phyloP scores from a whole-genome alignment of 768 basidiomycete species.

The Leccinum rimulosum region DNA sequence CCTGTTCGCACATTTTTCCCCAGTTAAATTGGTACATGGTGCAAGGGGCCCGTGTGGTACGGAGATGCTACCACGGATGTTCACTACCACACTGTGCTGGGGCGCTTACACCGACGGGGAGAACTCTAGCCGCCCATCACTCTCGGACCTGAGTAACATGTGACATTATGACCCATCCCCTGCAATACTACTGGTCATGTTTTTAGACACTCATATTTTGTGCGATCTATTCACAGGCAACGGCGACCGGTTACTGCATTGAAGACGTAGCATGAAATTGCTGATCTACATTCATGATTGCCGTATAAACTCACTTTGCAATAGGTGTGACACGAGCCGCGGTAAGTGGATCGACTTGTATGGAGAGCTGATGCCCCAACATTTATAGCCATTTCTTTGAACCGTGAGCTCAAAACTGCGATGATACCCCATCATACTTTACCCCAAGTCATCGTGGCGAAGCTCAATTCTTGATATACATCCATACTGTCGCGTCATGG shows the following conservation, averaged over 20 bases:
- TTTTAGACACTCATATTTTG: background rate
- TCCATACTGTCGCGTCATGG: background rate
- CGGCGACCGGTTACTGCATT: background rate
- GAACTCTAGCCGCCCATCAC: background rate
- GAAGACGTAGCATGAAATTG: background rate
- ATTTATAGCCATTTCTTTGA: background rate
- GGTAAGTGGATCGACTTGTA: background rate
- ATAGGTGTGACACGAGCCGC: background rate
- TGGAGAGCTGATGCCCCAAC: background rate
- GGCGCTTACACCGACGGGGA: background rate
- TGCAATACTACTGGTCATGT: background rate
- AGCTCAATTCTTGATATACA: background rate
- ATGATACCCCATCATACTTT: background rate
- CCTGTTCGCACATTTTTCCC: background rate
- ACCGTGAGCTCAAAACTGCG: background rate
- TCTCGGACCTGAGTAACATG: background rate
- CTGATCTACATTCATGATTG: background rate
- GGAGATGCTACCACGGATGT: background rate
- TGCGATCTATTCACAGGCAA: background rate
- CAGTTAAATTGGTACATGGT: background rate
- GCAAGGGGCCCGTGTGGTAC: background rate
- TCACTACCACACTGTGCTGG: background rate
- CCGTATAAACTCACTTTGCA: background rate
- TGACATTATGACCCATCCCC: background rate
- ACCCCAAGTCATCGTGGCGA: background rate